Conservation (phyloP, 768 basidiomycete species). For the Neoboletus magnificus region DNA sequence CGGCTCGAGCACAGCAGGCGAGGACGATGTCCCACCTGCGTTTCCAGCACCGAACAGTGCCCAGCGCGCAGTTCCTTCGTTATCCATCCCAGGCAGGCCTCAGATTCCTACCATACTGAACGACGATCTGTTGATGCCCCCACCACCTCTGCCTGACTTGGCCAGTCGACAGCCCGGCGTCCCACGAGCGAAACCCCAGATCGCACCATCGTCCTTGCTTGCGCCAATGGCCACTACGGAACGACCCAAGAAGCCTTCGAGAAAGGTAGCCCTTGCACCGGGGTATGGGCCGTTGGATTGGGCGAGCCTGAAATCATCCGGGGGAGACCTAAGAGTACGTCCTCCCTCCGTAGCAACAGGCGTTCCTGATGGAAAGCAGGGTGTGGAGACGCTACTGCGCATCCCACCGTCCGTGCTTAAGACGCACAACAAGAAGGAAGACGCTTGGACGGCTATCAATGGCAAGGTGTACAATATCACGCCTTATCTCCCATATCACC, state of each 20-base stretch:
- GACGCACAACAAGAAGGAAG: constrained; percentile 74
- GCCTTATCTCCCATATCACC: constrained; percentile 86
- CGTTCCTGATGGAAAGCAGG: constrained; percentile 41
- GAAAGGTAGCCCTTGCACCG: constrained; percentile 86
- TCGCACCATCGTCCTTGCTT: constrained; percentile 43
- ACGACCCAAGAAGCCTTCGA: constrained; percentile 54
- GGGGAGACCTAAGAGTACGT: constrained; percentile 72
- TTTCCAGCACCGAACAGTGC: constrained; percentile 74
- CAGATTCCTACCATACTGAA: constrained; percentile 35
- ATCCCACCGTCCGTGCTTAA: constrained; percentile 77
- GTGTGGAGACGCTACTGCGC: constrained; percentile 62
- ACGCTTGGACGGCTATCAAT: constrained; percentile 91
- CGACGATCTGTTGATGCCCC: constrained; percentile 52
- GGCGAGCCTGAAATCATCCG: constrained; percentile 83
- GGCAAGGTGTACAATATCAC: constrained; percentile 98
- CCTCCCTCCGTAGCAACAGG: background rate
- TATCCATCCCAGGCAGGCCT: background rate
- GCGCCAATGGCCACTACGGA: constrained; percentile 64
- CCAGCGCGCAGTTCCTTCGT: constrained; percentile 49
- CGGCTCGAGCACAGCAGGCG: constrained; percentile 39
- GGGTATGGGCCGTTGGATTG: constrained; percentile 93
- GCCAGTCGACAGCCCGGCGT: constrained; percentile 36
- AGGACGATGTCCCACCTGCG: constrained; percentile 63
- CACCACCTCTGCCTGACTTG: constrained; percentile 43
- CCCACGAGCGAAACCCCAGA: constrained; percentile 18